Percentiles rank a stretch among this genome's conserved stretches.
Conservation (phyloP, 441 rosid species). For the Metrosideros polymorpha region DNA sequence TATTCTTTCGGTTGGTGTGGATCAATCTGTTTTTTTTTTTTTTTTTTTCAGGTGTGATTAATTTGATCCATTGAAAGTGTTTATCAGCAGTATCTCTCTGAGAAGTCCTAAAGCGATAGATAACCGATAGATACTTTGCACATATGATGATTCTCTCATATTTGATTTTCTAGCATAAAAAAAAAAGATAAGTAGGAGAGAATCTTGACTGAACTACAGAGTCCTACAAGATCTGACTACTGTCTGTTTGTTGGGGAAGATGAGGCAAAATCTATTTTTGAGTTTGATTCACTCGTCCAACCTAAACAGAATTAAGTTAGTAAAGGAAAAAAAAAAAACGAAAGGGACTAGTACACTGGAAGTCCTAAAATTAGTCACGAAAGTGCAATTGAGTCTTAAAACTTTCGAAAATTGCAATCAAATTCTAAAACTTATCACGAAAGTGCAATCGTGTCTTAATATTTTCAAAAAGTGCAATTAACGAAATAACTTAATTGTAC, state of each 20-base stretch:
- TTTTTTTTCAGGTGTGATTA: neutral
- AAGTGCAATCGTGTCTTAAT: no score
- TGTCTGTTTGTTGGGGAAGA: neutral
- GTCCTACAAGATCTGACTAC: neutral
- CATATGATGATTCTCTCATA: neutral
- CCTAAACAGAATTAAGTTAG: neutral
- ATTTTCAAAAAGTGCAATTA: no score
- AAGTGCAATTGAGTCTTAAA: no score
- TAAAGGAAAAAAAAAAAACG: neutral
- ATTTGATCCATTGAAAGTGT: neutral
- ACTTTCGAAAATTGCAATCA: no score
- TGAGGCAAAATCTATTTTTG: neutral
- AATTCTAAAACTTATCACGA: no score
- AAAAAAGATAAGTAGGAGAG: neutral
- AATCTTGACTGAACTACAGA: neutral
- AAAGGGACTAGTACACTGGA: no score
- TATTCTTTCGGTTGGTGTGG: neutral
- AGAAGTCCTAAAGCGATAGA: neutral
- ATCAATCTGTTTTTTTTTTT: no score
- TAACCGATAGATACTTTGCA: no score
- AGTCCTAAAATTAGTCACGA: no score
- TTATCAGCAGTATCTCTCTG: neutral
- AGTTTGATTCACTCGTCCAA: neutral
- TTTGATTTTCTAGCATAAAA: neutral
- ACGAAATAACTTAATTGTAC: no score